These are phyloP conservation scores for Celoporthe dispersa DNA, from an alignment of 2,329 filamentous ascomycete species.

Conservation along the genomic window DNA sequence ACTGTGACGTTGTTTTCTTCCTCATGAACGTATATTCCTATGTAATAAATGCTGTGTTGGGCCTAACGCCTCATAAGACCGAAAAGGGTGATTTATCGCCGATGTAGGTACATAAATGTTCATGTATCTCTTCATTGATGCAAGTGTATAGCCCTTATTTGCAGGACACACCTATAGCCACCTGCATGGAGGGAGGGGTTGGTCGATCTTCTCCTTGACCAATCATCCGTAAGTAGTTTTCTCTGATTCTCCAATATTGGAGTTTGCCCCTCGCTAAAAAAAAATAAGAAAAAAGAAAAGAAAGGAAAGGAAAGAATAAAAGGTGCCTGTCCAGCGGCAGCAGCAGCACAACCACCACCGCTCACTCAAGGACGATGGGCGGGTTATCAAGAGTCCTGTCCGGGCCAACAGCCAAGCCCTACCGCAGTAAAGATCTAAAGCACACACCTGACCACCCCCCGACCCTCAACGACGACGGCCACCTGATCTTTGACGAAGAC, in stretches of 20 bases:
- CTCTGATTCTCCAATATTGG: too few species aligned
- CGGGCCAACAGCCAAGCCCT: conserved; percentile 57
- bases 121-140: neutral
- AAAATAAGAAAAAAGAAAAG: too few species aligned
- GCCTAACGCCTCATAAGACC: too few species aligned
- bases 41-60: too few species aligned
- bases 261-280: neutral
- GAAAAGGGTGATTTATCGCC: too few species aligned
- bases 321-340: neutral
- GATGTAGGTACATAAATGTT: neutral
- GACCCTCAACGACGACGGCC: conserved; percentile 53
- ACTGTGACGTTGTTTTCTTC: neutral
- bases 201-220: too few species aligned
- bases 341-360: neutral
- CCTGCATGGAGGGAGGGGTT: neutral
- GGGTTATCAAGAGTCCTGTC: conserved; percentile 51
- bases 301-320: too few species aligned
- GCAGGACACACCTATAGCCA: neutral
- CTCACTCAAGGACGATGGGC: conserved; percentile 39
- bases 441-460: conserved; percentile 39
- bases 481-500: conserved; percentile 53
- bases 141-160: too few species aligned
- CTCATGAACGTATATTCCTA: too few species aligned
- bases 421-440: conserved; percentile 47
- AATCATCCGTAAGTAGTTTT: too few species aligned